phyloP scores from a whole-genome alignment of 495 filamentous ascomycete species.

The Patellaria atrata region DNA sequence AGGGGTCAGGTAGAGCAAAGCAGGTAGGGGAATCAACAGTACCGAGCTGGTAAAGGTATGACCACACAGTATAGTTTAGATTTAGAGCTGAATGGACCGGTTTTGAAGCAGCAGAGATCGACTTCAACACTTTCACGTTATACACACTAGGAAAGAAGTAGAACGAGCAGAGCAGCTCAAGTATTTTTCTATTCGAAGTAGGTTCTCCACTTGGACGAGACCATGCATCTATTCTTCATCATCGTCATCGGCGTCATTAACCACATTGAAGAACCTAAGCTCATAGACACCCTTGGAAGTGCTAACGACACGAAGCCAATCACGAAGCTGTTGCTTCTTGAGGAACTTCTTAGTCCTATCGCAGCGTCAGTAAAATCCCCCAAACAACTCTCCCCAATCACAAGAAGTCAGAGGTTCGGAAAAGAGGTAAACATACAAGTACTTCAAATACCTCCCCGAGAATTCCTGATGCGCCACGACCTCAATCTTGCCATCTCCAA shows the following conservation, averaged over 20 bases:
- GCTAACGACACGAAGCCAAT: conserved; percentile 98
- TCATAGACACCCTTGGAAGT: conserved; percentile 96
- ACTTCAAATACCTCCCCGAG: conserved; percentile 98
- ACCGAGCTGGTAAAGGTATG: too few species aligned
- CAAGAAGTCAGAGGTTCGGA: not conserved
- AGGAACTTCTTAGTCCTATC: conserved; percentile 98
- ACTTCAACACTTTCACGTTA: too few species aligned
- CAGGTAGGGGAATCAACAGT: too few species aligned
- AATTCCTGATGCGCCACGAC: conserved; percentile 94
- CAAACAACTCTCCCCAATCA: not conserved
- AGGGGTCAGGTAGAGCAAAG: too few species aligned
- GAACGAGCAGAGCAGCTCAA: too few species aligned
- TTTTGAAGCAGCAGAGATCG: too few species aligned
- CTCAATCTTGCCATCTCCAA: conserved; percentile 92
- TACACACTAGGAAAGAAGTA: too few species aligned
- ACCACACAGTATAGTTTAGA: too few species aligned
- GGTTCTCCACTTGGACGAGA: not conserved
- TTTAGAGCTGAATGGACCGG: too few species aligned
- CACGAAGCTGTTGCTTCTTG: conserved; percentile 99
- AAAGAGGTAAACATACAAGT: conserved; percentile 54
- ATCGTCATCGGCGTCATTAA: conserved; percentile 90
- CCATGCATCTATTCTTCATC: conserved; percentile 73
- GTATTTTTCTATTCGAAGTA: too few species aligned
- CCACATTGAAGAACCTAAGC: conserved; percentile 99
- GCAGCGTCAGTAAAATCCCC: conserved; percentile 8